A percentile compares a stretch with the other conserved stretches of the same genome.
phyloP scores from a whole-genome alignment of 2,329 filamentous ascomycete genomes.

The Podosphaera leucotricha region DNA sequence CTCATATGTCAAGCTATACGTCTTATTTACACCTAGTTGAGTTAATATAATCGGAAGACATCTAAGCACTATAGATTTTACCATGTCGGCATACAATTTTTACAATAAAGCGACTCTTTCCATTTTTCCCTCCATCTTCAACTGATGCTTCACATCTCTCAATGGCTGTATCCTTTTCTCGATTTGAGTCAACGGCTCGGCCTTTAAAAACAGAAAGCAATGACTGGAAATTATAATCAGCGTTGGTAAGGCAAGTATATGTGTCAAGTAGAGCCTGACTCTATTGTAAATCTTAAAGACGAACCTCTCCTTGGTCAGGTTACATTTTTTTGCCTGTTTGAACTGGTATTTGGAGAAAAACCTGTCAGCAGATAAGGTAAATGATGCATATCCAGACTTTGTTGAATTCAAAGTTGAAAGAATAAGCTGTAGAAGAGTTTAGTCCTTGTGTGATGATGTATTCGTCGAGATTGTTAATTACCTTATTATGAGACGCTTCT shows the following conservation, averaged over 20 bases:
- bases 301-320: conserved; percentile 26
- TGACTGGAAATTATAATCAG: conserved; percentile 21
- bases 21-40: conserved; percentile 42
- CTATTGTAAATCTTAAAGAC: conserved; percentile 55
- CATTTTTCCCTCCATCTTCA: conserved; percentile 42
- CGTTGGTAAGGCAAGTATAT: background rate
- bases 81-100: conserved; percentile 54
- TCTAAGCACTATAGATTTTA: conserved; percentile 10
- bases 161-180: conserved; percentile 44
- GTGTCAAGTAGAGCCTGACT: conserved; percentile 18
- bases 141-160: conserved; percentile 53
- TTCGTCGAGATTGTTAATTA: conserved; percentile 2
- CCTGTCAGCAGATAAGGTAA: conserved; percentile 38
- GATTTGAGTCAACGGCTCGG: conserved; percentile 33
- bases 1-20: conserved; percentile 55
- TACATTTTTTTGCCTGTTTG: conserved; percentile 19
- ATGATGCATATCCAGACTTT: conserved; percentile 56
- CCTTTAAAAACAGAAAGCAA: conserved; percentile 54
- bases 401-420: conserved; percentile 59
- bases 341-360: conserved; percentile 57
- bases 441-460: conserved; percentile 2
- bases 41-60: conserved; percentile 1
- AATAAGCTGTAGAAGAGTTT: conserved; percentile 28
- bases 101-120: conserved; percentile 48
- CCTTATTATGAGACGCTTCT: conserved; percentile 21